Evolutionary conservation across 805 yeast species (phyloP), one percentile per base, ranked within the genome.

Genomic region (Kodamaea kakaduensis): DNA sequence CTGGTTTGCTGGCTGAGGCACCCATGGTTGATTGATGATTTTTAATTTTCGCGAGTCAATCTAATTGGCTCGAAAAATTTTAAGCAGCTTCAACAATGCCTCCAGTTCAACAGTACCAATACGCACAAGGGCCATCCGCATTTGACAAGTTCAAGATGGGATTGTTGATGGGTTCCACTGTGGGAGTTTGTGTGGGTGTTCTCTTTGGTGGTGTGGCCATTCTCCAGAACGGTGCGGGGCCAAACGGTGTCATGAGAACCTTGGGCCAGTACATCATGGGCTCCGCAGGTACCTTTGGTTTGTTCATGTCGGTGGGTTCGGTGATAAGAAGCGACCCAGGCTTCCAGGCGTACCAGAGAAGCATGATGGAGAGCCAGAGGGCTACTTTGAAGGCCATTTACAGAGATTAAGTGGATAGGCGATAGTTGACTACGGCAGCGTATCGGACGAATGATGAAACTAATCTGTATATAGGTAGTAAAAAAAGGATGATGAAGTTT

Each of bases 121-220:
- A 69, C 45, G 67, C 53, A 15, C 56, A 52, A 30, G 80, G 78
- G 49, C 95, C 94, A 38, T 83, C 96, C 32, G 79, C 83, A 62
- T 87, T 89, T 67, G 96, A 93, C 38, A 93, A 93, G 68, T 85
- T 93, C 77, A 93, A 93, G 67, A 93, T 93, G 97, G 99, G 99
- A 37, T 81, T 88, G 42, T 68, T 90, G 69, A 93, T 93, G 97
- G 99, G 99, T 44, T 67, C 79, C 39, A 76, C 87, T 22, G 89
- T 82, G 22, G 98, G 98, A 46, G 93, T 88, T 7, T 93, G 94
- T 53, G 87, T 90, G 25, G 98, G 98, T 44, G 82, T 90, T 31
- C 67, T 94, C 46, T 93, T 90, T 59, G 98, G 97, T 34, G 95
- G 96, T 16, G 79, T 85, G 54, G 82, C 96, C 40, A 83, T 94